Evolutionary conservation across 768 basidiomycete genomes (phyloP), one percentile per base, ranked within the genome.

Genomic region (Tephrocybe sp.): DNA sequence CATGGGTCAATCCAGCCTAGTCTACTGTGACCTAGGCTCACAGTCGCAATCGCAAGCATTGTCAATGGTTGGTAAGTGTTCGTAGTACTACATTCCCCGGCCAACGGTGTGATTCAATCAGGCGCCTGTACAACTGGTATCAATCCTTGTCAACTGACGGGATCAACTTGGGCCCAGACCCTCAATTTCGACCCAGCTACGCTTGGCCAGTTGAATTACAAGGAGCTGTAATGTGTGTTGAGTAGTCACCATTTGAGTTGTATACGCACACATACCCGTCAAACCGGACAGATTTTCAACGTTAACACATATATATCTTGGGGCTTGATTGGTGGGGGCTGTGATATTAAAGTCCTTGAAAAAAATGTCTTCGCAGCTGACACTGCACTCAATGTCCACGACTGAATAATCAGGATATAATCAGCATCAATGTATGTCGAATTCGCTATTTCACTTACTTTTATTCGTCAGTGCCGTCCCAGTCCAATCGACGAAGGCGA

Each of bases 341-440:
- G 55, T 49, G 19, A 80, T 64, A 41, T 70, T 58, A 42, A 77
- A 76, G 37, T 69, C 60, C 4, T 59, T 37, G 57, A 80, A 80
- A 0, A 57, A 57, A 19, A 80, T 70, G 41, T 72, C 61, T 11
- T 67, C 62, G 52, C 79, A 80, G n/a, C 71, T 72, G 0, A 73
- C 52, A 54, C 75, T 79, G 62, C 80, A 80, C 53, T 74, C 72
- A 25, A 82, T 64, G 51, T 76, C 72, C 21, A 79, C 69, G 36
- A 79, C 77, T 78, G 54, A 38, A n/a, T n/a, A n/a, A n/a, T n/a
- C n/a, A n/a, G n/a, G 23, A 44, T n/a, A 39, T 7, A 25, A 38
- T 52, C 36, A 52, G 30, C 24, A 27, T 12, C 19, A 38, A 42
- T 31, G 33, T 34, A 11, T 12, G 55, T 24, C 4, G 34, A 16